phyloP scores from a whole-genome alignment of 2,329 filamentous ascomycete species.

The Trichoderma sp. region DNA sequence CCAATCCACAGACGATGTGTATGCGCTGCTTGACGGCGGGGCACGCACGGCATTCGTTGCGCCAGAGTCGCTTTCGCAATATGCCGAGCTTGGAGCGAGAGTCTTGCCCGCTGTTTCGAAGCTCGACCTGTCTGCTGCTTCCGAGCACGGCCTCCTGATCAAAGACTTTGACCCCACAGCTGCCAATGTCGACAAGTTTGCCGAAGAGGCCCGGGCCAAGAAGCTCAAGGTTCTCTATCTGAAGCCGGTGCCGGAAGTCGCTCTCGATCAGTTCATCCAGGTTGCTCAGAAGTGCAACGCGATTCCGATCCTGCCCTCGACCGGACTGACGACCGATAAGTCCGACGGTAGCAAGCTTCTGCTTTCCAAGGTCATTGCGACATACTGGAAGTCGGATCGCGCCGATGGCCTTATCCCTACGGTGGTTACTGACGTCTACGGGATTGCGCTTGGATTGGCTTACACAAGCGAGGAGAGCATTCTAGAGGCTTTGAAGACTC shows the following conservation, averaged over 20 bases:
- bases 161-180: conserved; percentile 49
- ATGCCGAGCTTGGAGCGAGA: conserved; percentile 55
- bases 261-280: conserved; percentile 48
- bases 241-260: conserved; percentile 47
- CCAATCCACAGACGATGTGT: conserved; percentile 66
- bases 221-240: conserved; percentile 51
- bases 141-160: conserved; percentile 51
- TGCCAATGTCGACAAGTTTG: conserved; percentile 42
- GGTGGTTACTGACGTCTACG: conserved; percentile 84
- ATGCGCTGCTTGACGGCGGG: conserved; percentile 80
- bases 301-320: conserved; percentile 73
- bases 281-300: conserved; percentile 51
- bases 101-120: conserved; percentile 53
- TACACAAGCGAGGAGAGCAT: conserved; percentile 94
- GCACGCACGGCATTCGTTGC: conserved; percentile 82
- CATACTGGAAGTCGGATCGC: conserved; percentile 76
- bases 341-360: conserved; percentile 53
- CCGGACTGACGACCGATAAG: conserved; percentile 65
- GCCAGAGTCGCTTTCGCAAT: conserved; percentile 62
- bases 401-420: conserved; percentile 83
- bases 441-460: conserved; percentile 80
- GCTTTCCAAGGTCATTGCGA: conserved; percentile 69
- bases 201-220: conserved; percentile 44
- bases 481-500: conserved; percentile 76
- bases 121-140: conserved; percentile 45